A percentile compares a stretch with the other conserved stretches of the same genome.
These are phyloP conservation scores for Paragyromitra xinjiangensis DNA, from an alignment of 495 filamentous ascomycete genomes.

Conservation along the genomic window DNA sequence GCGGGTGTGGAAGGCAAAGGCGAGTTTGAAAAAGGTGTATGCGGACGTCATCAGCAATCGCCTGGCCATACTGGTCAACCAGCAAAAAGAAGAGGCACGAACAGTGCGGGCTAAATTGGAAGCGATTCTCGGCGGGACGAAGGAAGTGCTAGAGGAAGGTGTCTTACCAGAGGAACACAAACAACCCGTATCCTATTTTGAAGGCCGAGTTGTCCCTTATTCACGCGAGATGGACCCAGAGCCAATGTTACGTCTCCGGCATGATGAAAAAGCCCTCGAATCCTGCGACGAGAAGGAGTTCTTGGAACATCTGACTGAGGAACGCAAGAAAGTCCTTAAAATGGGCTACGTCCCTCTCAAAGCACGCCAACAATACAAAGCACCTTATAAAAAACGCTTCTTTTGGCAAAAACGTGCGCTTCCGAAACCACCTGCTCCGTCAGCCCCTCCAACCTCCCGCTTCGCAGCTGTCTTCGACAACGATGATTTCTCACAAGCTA, in stretches of 20 bases:
- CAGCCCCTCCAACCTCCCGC: constrained; percentile 67
- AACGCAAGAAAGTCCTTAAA: constrained; percentile 71
- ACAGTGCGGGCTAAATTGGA: constrained; percentile 68
- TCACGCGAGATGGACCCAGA: constrained; percentile 71
- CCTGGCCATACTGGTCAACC: constrained; percentile 70
- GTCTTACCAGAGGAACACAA: constrained; percentile 8
- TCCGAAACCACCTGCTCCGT: constrained; percentile 47
- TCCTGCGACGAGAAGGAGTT: constrained; percentile 71
- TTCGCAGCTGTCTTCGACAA: constrained; percentile 75
- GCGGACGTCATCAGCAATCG: constrained; percentile 78
- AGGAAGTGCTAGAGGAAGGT: constrained; percentile 55
- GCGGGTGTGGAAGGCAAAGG: constrained; percentile 88
- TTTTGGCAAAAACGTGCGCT: constrained; percentile 55
- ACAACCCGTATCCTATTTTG: constrained; percentile 38
- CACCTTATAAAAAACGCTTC: constrained; percentile 58
- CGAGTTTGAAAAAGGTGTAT: constrained; percentile 81
- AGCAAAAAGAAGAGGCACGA: constrained; percentile 76
- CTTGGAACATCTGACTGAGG: constrained; percentile 67
- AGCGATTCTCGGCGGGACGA: constrained; percentile 58
- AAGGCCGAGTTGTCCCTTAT: constrained; percentile 55
- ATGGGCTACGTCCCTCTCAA: constrained; percentile 74
- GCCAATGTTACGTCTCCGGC: constrained; percentile 71
- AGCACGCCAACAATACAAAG: constrained; percentile 65
- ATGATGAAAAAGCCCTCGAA: constrained; percentile 73
- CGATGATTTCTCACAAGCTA: constrained; percentile 90